phyloP scores from a whole-genome alignment of 306 rosid species.

The Citrullus mucosospermus region DNA sequence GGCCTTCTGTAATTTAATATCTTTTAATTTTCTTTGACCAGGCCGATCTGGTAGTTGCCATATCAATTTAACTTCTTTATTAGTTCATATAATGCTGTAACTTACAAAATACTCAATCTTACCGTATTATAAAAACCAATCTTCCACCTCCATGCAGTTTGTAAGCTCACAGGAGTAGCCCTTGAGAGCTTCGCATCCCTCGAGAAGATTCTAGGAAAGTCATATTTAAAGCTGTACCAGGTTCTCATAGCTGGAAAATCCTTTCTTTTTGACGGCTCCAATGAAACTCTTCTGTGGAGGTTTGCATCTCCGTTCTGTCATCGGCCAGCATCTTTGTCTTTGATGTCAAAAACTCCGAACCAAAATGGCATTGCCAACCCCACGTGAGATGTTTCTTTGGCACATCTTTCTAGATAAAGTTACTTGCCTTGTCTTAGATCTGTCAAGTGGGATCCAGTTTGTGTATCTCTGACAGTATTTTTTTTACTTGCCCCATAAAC shows the following conservation, averaged over 20 bases:
- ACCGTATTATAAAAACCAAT: neutral
- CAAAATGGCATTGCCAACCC: neutral
- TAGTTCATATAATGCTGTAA: neutral
- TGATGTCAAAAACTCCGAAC: neutral
- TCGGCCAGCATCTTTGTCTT: neutral
- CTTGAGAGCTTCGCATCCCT: neutral
- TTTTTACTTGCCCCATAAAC: neutral
- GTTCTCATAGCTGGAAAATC: neutral
- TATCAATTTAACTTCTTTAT: neutral
- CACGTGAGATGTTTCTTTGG: conserved; percentile 2
- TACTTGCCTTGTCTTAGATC: neutral
- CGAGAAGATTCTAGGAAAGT: neutral
- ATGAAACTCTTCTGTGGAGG: neutral
- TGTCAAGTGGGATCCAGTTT: neutral
- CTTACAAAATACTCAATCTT: neutral
- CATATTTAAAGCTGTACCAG: neutral
- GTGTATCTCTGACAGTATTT: neutral
- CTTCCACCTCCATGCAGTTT: neutral
- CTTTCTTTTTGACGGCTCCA: neutral
- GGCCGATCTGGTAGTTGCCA: neutral
- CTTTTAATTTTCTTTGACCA: neutral
- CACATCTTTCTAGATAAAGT: neutral
- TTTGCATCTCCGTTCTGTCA: neutral
- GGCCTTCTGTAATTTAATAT: neutral
- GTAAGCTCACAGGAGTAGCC: neutral